Base-by-base conservation (phyloP, 148 eudicot species). In the Chenopodium berlandieri region DNA sequence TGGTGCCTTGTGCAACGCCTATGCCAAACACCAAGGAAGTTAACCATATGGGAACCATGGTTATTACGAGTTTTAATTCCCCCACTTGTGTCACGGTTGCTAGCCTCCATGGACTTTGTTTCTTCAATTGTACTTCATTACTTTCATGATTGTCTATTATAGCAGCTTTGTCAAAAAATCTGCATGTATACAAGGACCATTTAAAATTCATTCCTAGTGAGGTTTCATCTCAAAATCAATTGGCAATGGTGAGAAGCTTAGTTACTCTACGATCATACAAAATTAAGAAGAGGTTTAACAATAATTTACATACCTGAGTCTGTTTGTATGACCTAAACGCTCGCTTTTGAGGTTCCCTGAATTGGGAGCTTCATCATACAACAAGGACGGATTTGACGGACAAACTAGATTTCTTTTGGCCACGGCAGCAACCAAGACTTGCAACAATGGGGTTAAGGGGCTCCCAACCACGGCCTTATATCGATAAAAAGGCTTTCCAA, bases 381-480 rank as follows among this genome's bases (percentile, higher is more conserved):
- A 78, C 14, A 47, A 16, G 22, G 16, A 69, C 20, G 87, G 71
- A 67, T 78, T 75, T 0, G 88, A 46, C 44, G 98, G 97, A 78
- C 46, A 81, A n/a, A 88, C 80, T 60, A 92, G 84, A 0, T 85
- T 85, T 76, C 98, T 90, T 69, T 94, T 94, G 1, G 75, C 54
- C 27, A 90, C 9, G 19, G 97, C 98, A n/a, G 98, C 98, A 2
- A 86, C 90, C 78, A 92, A 66, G 19, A 94, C 98, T 65, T 88
- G 93, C 22, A 90, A 22, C 87, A 92, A 73, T 2, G 96, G 92
- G 34, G 88, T 94, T 13, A 92, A 86, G 20, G 93, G 96, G 75
- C 94, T 94, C 62, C 93, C 93, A 23, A 74, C 74, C 0, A 92
- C 90, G 71, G 75, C 84, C 66, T 90, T 83, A 68, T 88, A 94